phyloP scores from a whole-genome alignment of 345 rosid genomes.

The Mercurialis annua region DNA sequence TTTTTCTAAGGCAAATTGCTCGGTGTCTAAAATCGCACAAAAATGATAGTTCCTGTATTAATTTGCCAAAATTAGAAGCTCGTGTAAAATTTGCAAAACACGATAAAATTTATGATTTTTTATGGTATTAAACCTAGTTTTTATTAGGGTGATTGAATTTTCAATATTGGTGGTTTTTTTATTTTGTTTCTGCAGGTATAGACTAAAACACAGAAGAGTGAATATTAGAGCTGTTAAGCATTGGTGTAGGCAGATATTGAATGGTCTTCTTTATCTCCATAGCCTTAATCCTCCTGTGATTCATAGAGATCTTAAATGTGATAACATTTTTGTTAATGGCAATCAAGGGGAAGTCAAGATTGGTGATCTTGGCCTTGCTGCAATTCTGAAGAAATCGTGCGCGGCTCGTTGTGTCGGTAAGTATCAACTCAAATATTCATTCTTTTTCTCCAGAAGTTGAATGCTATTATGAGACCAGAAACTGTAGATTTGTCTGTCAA shows the following conservation, averaged over 20 bases:
- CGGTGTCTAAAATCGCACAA: too few species aligned
- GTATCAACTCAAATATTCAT: conserved; percentile 9
- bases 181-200: conserved; percentile 47
- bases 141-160: conserved; percentile 11
- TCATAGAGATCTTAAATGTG: conserved; percentile 96
- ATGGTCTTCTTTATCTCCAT: conserved; percentile 82
- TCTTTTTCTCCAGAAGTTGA: not conserved
- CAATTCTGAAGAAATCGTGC: conserved; percentile 73
- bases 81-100: too few species aligned
- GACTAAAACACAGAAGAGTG: conserved; percentile 82
- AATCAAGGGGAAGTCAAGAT: conserved; percentile 95
- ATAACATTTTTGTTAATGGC: conserved; percentile 85
- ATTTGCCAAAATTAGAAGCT: too few species aligned
- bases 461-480: not conserved
- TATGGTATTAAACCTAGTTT: too few species aligned
- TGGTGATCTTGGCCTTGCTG: conserved; percentile 97
- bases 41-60: too few species aligned
- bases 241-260: conserved; percentile 96
- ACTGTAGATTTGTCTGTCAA: not conserved
- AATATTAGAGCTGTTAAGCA: conserved; percentile 90
- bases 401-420: conserved; percentile 92
- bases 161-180: not conserved
- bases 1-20: too few species aligned
- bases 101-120: too few species aligned
- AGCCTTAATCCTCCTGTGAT: conserved; percentile 58